A percentile compares a stretch with the other conserved stretches of the same genome.
Conservation (phyloP, 2,329 filamentous ascomycete genomes). For the Cordyceps cateniannulata region DNA sequence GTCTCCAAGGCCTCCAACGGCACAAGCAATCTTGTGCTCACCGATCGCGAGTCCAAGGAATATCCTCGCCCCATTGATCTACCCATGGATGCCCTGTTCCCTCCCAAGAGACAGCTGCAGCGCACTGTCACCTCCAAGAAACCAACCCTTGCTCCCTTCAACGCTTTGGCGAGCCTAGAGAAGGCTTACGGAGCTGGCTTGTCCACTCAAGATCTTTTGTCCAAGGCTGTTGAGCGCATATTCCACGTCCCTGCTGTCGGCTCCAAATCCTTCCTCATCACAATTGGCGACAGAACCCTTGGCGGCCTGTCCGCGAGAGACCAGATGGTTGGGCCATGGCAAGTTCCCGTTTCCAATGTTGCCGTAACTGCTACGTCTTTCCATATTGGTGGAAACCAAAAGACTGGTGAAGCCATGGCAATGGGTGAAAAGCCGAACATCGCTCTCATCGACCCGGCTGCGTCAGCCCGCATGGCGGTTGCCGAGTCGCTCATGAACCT, state of each 20-base stretch:
- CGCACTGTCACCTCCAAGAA: constrained; percentile 66
- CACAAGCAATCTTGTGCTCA: constrained; percentile 68
- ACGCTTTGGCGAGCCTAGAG: constrained; percentile 58
- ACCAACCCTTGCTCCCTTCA: constrained; percentile 62
- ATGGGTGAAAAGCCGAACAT: constrained; percentile 91
- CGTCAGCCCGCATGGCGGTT: constrained; percentile 94
- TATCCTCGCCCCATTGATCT: constrained; percentile 79
- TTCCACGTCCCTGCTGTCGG: constrained; percentile 82
- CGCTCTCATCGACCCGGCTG: constrained; percentile 80
- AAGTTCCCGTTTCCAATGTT: constrained; percentile 87
- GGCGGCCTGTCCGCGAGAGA: constrained; percentile 84
- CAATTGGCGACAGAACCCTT: constrained; percentile 88
- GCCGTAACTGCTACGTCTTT: constrained; percentile 86
- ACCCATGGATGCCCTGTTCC: constrained; percentile 83
- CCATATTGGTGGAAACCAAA: constrained; percentile 55
- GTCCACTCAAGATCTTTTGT: constrained; percentile 46
- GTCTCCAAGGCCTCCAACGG: constrained; percentile 54
- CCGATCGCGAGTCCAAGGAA: constrained; percentile 69
- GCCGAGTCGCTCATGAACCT: constrained; percentile 91
- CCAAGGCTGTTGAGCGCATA: constrained; percentile 70
- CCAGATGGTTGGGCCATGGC: constrained; percentile 96
- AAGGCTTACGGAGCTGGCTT: constrained; percentile 51
- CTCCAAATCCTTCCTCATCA: constrained; percentile 97
- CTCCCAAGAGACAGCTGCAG: constrained; percentile 76
- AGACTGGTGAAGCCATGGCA: constrained; percentile 90